Evolutionary conservation across 2,329 filamentous ascomycete species (phyloP).

Genomic region (Esteya vermicola): DNA sequence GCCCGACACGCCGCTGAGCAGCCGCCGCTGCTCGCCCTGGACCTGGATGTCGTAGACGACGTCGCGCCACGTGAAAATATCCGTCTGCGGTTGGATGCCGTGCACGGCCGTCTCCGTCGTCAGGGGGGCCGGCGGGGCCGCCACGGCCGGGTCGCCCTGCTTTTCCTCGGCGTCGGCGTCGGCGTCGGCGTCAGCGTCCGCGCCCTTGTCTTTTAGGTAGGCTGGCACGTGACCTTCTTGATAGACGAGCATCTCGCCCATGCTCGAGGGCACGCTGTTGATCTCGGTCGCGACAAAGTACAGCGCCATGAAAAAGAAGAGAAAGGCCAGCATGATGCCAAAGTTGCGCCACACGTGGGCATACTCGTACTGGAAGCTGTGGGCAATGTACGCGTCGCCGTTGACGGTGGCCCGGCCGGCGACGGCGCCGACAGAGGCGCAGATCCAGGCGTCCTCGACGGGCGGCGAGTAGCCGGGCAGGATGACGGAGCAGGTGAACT

Average conservation of each 20-base stretch:
- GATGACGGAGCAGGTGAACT: conserved; percentile 38
- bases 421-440: conserved; percentile 41
- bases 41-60: conserved; percentile 69
- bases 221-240: conserved; percentile 25
- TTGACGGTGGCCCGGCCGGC: conserved; percentile 35
- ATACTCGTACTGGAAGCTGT: conserved; percentile 46
- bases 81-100: conserved; percentile 42
- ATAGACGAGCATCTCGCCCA: conserved; percentile 4
- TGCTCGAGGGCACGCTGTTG: conserved; percentile 12
- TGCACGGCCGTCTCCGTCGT: no score
- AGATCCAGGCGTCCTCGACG: conserved; percentile 30
- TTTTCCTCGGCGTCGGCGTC: neutral
- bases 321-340: conserved; percentile 39
- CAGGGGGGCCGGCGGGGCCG: no score
- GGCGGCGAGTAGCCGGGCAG: conserved; percentile 23
- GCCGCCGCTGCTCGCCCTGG: conserved; percentile 60
- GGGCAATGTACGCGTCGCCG: conserved; percentile 42
- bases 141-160: no score
- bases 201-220: conserved; percentile 9
- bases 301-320: conserved; percentile 39
- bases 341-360: conserved; percentile 52
- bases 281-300: conserved; percentile 37
- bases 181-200: neutral
- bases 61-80: conserved; percentile 75
- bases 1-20: conserved; percentile 75